A percentile compares a stretch with the other conserved stretches of the same genome.
Evolutionary conservation across 1,284 basidiomycete genomes (phyloP).

Genomic region (Boletus sp.): DNA sequence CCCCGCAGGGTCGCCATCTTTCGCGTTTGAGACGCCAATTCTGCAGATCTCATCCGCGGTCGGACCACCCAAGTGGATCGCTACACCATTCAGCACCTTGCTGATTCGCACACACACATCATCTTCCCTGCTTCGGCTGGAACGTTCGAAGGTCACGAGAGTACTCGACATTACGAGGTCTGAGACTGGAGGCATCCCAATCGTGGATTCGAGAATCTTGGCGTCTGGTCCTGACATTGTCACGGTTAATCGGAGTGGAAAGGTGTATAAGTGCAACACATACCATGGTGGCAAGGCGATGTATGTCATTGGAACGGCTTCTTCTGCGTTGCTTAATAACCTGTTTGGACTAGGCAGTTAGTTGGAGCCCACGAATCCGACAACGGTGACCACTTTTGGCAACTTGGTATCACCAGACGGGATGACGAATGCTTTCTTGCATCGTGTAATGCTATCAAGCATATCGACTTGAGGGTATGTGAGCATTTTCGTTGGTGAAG

Average conservation of each 20-base stretch:
- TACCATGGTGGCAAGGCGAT: conserved; percentile 27
- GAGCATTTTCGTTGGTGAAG: not conserved
- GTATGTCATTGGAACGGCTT: conserved; percentile 28
- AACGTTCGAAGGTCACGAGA: conserved; percentile 25
- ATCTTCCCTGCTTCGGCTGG: conserved; percentile 28
- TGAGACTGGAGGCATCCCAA: conserved; percentile 38
- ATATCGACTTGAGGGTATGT: conserved; percentile 51
- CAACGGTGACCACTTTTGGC: conserved; percentile 28
- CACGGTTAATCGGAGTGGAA: conserved; percentile 45
- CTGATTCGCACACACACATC: conserved; percentile 31
- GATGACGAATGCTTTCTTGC: conserved; percentile 31
- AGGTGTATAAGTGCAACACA: conserved; percentile 38
- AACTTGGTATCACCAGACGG: conserved; percentile 24
- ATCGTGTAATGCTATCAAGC: conserved; percentile 32
- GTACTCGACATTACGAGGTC: conserved; percentile 37
- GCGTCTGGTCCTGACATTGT: conserved; percentile 32
- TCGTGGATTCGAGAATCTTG: conserved; percentile 45
- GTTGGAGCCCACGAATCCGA: conserved; percentile 22
- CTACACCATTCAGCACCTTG: conserved; percentile 27
- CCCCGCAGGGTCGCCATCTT: conserved; percentile 39
- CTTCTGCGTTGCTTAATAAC: conserved; percentile 25
- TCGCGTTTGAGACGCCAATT: conserved; percentile 32
- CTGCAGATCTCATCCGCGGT: conserved; percentile 29
- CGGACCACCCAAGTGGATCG: conserved; percentile 21
- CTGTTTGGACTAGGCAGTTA: conserved; percentile 18